Conservation (phyloP, 1,284 basidiomycete species). For the Naganishia liquefaciens region DNA sequence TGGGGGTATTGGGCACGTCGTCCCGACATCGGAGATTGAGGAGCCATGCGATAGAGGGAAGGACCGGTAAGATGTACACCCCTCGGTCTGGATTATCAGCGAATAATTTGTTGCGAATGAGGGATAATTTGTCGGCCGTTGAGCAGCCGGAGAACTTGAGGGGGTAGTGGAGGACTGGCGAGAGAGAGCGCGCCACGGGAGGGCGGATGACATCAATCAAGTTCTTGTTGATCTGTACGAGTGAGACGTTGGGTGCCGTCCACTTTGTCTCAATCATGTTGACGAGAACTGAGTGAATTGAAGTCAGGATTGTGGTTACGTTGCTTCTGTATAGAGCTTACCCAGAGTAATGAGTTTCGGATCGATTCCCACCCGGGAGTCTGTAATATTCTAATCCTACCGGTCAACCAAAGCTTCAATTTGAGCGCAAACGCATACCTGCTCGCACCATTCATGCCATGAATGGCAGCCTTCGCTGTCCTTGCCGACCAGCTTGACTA, state of each 20-base stretch:
- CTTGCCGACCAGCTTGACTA: conserved; percentile 66
- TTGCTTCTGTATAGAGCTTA: conserved; percentile 28
- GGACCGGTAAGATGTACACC: conserved; percentile 53
- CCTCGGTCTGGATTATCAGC: conserved; percentile 35
- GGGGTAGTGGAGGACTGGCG: conserved; percentile 72
- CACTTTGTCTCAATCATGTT: conserved; percentile 3
- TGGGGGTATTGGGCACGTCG: conserved; percentile 82
- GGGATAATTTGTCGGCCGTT: conserved; percentile 42
- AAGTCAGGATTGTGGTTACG: neutral
- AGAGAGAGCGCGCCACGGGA: conserved; percentile 60
- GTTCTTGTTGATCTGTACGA: conserved; percentile 63
- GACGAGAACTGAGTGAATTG: neutral
- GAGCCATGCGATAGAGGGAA: conserved; percentile 65
- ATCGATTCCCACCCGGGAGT: conserved; percentile 75
- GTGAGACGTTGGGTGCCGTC: conserved; percentile 67
- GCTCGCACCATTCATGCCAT: conserved; percentile 77
- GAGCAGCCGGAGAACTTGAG: conserved; percentile 68
- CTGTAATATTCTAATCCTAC: conserved; percentile 50
- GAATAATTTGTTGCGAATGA: conserved; percentile 44
- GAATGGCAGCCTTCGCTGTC: conserved; percentile 61
- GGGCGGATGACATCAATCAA: conserved; percentile 82
- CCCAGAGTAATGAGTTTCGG: conserved; percentile 81
- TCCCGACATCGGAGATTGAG: conserved; percentile 72
- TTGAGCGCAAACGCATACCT: conserved; percentile 43
- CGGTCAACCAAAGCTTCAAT: neutral